Percentiles rank a stretch among this genome's conserved stretches.
phyloP scores from a whole-genome alignment of 1,284 basidiomycete species.

The Microbotryomycetes sp. region DNA sequence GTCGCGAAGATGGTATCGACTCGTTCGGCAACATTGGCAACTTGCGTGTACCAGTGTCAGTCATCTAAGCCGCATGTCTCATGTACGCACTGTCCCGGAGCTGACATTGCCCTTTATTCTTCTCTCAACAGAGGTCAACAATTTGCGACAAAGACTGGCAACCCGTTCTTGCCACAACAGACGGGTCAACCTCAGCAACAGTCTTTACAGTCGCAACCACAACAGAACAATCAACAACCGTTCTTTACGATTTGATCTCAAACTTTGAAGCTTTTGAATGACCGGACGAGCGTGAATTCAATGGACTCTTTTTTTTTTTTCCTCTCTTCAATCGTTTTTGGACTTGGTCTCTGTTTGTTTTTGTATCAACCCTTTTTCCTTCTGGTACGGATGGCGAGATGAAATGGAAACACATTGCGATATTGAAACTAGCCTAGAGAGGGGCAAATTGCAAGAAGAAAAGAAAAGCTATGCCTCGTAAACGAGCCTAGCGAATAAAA shows the following conservation, averaged over 20 bases:
- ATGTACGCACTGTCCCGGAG: conserved; percentile 1
- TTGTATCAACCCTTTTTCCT: no score
- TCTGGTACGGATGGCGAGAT: no score
- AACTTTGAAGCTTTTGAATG: no score
- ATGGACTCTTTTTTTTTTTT: no score
- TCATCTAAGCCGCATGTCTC: background rate
- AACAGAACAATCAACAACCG: conserved; percentile 8
- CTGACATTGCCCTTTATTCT: background rate
- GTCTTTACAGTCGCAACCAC: conserved; percentile 16
- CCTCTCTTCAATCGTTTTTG: no score
- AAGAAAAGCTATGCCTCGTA: no score
- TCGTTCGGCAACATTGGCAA: conserved; percentile 84
- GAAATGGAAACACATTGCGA: no score
- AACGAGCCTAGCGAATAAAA: background rate
- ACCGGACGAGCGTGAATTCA: no score
- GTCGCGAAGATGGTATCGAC: conserved; percentile 72
- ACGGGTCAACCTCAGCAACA: conserved; percentile 25
- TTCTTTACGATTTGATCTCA: conserved; percentile 24
- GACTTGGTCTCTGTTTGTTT: no score
- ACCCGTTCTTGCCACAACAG: conserved; percentile 9
- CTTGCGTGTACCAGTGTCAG: conserved; percentile 48
- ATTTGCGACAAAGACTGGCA: conserved; percentile 4
- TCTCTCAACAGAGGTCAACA: conserved; percentile 2
- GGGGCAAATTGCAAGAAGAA: no score
- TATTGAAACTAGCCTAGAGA: no score